phyloP scores from a whole-genome alignment of 2,329 filamentous ascomycete species.

The Fusarium proliferatum region DNA sequence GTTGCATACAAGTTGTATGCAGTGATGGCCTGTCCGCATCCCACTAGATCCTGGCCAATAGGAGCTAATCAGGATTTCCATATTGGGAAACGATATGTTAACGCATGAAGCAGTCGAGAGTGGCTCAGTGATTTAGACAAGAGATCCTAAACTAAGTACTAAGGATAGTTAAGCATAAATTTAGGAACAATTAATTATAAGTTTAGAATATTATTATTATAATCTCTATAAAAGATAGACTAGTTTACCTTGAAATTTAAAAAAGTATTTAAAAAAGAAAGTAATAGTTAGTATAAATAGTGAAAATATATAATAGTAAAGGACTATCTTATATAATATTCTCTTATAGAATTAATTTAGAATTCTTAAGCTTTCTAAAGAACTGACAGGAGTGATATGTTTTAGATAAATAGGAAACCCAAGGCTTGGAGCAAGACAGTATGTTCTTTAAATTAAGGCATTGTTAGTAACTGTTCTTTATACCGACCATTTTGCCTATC shows the following conservation, averaged over 20 bases:
- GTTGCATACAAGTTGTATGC: neutral
- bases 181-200: neutral
- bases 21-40: neutral
- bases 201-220: neutral
- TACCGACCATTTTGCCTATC: too few relatives aligned
- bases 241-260: neutral
- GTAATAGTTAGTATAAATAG: neutral
- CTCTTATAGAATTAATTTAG: too few relatives aligned
- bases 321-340: too few relatives aligned
- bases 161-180: neutral
- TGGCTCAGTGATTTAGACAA: neutral
- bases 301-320: too few relatives aligned
- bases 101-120: neutral
- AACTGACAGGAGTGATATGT: too few relatives aligned
- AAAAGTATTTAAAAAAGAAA: neutral
- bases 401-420: too few relatives aligned
- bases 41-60: slow-evolving; percentile 15
- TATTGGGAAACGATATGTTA: slow-evolving; percentile 13
- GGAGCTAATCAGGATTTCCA: slow-evolving; percentile 13
- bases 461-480: too few relatives aligned
- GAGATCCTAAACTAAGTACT: neutral
- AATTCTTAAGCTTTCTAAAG: too few relatives aligned
- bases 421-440: too few relatives aligned
- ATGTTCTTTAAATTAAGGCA: too few relatives aligned
- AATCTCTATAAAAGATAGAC: neutral